Conservation (phyloP, 805 yeast genomes). For the Zygoascus bituminiphila region DNA sequence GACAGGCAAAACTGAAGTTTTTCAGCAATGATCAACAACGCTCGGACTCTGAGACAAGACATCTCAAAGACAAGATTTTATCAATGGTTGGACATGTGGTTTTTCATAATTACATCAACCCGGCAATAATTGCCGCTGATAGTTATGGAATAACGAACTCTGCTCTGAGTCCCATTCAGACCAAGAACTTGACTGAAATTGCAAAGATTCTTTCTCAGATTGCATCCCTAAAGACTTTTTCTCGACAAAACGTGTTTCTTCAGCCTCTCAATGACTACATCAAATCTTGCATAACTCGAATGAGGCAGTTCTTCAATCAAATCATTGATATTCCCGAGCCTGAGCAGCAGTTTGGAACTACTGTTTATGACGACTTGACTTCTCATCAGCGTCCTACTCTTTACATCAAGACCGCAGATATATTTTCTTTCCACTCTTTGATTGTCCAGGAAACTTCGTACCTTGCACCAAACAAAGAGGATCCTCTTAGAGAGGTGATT, state of each 20-base stretch:
- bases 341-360: constrained; percentile 52
- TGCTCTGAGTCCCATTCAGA: constrained; percentile 30
- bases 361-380: constrained; percentile 61
- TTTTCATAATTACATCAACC: constrained; percentile 27
- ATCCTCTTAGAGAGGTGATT: constrained; percentile 42
- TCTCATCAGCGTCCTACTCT: constrained; percentile 38
- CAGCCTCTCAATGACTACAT: constrained; percentile 77
- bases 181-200: constrained; percentile 48
- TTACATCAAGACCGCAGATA: constrained; percentile 29
- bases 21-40: constrained; percentile 14
- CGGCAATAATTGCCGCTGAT: constrained; percentile 33
- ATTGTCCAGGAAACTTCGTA: constrained; percentile 24
- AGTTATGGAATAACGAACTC: constrained; percentile 42
- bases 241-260: constrained; percentile 50
- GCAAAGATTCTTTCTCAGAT: constrained; percentile 56
- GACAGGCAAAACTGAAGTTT: constrained; percentile 8
- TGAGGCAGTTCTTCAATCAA: constrained; percentile 37
- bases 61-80: constrained; percentile 44
- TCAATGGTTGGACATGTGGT: constrained; percentile 57
- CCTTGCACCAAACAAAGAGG: constrained; percentile 34
- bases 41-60: constrained; percentile 17
- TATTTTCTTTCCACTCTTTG: constrained; percentile 33
- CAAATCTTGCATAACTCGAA: constrained; percentile 39
- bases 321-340: constrained; percentile 48
- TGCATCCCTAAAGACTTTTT: constrained; percentile 61